Base-by-base conservation (phyloP, 2,329 filamentous ascomycete genomes). In the Stemphylium vesicarium region DNA sequence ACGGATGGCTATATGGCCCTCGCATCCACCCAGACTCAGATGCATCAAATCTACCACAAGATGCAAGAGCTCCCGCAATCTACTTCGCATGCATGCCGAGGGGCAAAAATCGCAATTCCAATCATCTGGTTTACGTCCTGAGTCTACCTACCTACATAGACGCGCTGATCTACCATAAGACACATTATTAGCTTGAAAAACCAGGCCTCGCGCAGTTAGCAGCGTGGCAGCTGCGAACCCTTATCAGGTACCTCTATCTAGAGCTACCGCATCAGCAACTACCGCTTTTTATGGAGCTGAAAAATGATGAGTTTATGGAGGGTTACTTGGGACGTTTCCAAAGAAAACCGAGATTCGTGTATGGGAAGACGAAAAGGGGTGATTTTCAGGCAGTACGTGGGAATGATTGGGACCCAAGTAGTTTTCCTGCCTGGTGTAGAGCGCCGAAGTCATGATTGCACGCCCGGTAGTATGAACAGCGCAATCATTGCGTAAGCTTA, bases 1-100 rank as follows among this genome's bases (percentile, higher is more conserved):
- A 59, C 36, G 41, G 37, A 9, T 56, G 37, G 48, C 56, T 49
- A 45, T 57, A 37, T 48, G 49, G 49, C 24, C 53, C 53, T 15
- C 49, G 31, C 32, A 26, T 59, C 9, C 36, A 47, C 31, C 49
- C 48, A 15, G 31, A 47, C 10, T 41, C 45, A 6, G 48, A 48
- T n/a, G 18, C 29, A 10, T 41, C 37, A 8, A 31, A 55, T 15
- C 20, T 45, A n/a, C 35, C 40, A 16, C 9, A 12, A 15, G 6
- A 13, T 1, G 41, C 35, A 5, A 33, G 20, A 9, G 9, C 22
- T 16, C 10, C 10, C 4, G n/a, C 24, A 9, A 37, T 51, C 26
- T 51, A 45, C 24, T 43, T 38, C 24, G 16, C 41, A 20, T 13
- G 15, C 4, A 3, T 40, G 1, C 41, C 35, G 2, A 11, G 20